Percentiles rank a stretch among this genome's conserved stretches.
phyloP scores from a whole-genome alignment of 805 yeast genomes.

The Starmerella scarabaei region DNA sequence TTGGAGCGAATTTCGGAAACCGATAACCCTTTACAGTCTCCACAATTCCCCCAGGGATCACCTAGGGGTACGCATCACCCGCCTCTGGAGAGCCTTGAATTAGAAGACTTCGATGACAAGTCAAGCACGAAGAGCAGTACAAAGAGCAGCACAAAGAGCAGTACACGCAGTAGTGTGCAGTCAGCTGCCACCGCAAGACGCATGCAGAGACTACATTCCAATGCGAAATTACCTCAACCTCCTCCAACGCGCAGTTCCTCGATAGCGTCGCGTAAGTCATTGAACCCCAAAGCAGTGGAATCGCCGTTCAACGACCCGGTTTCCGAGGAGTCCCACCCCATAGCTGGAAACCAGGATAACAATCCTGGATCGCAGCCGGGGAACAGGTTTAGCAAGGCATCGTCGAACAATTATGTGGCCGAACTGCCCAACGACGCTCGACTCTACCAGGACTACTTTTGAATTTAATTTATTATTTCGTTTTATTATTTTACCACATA shows the following conservation, averaged over 20 bases:
- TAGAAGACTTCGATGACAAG: neutral
- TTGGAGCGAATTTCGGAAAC: neutral
- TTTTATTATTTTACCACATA: too few species aligned
- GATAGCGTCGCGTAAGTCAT: neutral
- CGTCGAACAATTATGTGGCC: constrained; percentile 17
- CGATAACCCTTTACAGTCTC: neutral
- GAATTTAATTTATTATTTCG: too few species aligned
- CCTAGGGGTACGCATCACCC: too few species aligned
- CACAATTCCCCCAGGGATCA: neutral
- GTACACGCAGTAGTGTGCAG: neutral
- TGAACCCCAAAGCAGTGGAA: neutral
- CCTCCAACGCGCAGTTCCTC: neutral
- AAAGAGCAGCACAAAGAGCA: neutral
- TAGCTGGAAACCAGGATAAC: neutral
- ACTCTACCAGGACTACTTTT: constrained; percentile 8
- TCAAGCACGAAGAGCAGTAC: neutral
- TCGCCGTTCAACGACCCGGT: constrained; percentile 5
- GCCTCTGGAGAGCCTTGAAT: too few species aligned
- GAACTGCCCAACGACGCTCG: constrained; percentile 21
- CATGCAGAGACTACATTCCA: neutral
- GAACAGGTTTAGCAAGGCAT: constrained; percentile 13
- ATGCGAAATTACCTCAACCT: neutral
- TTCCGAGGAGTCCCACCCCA: neutral
- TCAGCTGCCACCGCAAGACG: neutral
- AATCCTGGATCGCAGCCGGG: neutral